Evolutionary conservation across 345 rosid species (phyloP).

Genomic region (Brassica cretica): DNA sequence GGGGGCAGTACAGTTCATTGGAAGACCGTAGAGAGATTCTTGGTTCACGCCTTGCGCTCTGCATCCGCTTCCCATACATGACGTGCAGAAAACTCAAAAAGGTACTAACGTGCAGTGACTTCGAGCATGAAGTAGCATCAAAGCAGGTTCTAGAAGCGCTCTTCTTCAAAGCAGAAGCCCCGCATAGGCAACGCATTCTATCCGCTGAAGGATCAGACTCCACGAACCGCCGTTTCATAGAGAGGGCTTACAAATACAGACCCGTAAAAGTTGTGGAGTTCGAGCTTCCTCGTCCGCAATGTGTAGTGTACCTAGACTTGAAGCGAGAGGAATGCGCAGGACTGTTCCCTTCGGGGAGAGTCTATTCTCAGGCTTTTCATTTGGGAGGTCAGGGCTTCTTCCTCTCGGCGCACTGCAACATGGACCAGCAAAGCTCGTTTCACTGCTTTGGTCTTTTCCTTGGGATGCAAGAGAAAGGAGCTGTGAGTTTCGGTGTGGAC

Average conservation of each 20-base stretch:
- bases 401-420: not conserved
- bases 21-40: slow-evolving; percentile 1
- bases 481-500: slow-evolving; percentile 4
- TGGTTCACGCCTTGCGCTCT: not conserved
- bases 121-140: not conserved
- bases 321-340: not conserved
- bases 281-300: not conserved
- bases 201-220: not conserved
- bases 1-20: not conserved
- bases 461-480: slow-evolving; percentile 7
- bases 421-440: not conserved
- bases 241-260: not conserved
- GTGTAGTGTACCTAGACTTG: not conserved
- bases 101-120: not conserved
- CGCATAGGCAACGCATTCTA: not conserved
- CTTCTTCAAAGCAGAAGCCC: not conserved
- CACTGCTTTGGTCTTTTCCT: not conserved
- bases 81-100: not conserved
- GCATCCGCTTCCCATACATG: not conserved
- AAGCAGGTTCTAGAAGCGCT: not conserved
- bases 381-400: not conserved
- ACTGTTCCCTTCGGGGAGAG: not conserved
- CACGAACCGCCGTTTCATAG: not conserved
- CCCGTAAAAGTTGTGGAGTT: not conserved
- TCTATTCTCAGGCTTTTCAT: not conserved